These are phyloP conservation scores for Protostelium mycophagum DNA, from an alignment of 78 protist species.

Conservation along the genomic window DNA sequence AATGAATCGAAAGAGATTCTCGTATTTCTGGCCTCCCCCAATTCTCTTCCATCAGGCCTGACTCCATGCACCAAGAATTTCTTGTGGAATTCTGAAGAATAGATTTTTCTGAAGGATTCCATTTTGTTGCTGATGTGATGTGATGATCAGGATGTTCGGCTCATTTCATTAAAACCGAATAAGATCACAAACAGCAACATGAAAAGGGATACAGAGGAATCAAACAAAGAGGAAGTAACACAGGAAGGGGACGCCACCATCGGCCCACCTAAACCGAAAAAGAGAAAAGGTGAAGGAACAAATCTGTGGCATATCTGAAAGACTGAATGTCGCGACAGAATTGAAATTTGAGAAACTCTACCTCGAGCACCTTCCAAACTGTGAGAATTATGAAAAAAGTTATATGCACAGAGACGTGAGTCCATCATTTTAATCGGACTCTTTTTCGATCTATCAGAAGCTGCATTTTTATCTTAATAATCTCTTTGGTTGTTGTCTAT, in stretches of 20 bases:
- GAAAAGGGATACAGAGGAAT: background rate
- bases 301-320: too few relatives aligned
- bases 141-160: too few relatives aligned
- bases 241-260: background rate
- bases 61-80: constrained; percentile 55
- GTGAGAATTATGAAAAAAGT: constrained; percentile 81
- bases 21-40: constrained; percentile 25
- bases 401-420: constrained; percentile 87
- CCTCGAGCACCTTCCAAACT: constrained; percentile 63
- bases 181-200: background rate
- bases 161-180: too few relatives aligned
- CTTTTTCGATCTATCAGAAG: too few relatives aligned
- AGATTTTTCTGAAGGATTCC: constrained; percentile 70
- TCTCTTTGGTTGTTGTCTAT: too few relatives aligned
- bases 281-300: background rate
- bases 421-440: too few relatives aligned
- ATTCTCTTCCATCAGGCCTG: constrained; percentile 64
- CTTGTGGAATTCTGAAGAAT: constrained; percentile 57
- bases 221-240: background rate
- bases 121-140: constrained; percentile 5
- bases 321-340: constrained; percentile 8
- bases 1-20: constrained; percentile 22
- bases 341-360: constrained; percentile 55
- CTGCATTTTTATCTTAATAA: too few relatives aligned
- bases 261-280: background rate